Evolutionary conservation across 202 grass and related monocot genomes (phyloP), one percentile per base, ranked within the genome.

Genomic region (Alloteropsis angusta): DNA sequence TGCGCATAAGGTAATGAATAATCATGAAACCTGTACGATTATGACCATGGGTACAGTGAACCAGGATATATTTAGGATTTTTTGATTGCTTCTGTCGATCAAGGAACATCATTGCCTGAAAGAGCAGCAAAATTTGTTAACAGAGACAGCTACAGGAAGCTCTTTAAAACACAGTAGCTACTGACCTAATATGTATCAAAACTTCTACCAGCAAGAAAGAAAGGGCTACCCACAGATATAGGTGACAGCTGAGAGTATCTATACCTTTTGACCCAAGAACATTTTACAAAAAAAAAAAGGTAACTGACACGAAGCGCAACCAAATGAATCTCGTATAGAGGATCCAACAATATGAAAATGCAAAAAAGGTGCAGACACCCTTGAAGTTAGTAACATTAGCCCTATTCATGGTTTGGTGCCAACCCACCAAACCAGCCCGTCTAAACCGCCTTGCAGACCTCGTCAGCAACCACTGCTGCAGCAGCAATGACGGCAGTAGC

Each of bases 11-110:
- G 75, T 87, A 98, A 91, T 98, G 95, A 60, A 98, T 85, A 63
- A 95, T 95, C 95, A 98, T 98, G 83, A 98, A 98, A 39, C 95
- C 95, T 67, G 95, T 98, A 38, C 95, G 95, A 67, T 98, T 98
- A 78, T 98, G 95, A 54, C 95, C 95, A 92, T 98, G 95, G 48
- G 95, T 98, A 82, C 95, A 98, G 82, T 98, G 95, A 78, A 98
- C 92, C 72, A 98, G 77, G 79, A 98, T 77, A 85, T 93, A 93
- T 56, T 94, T 95, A 4, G 81, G 86, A 84, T 57, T 90, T 81
- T 84, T 98, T 60, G 78, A 61, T 23, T 90, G 83, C 78, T 90
- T 98, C 71, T 98, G 95, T 64, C 92, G 87, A 38, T 92, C 92
- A 34, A 89, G 60, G 75, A 93, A 98, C 69, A 87, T 78, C 90